These are phyloP conservation scores for Dothideomycetidae sp. DNA, from an alignment of 2,329 filamentous ascomycete species.

Conservation along the genomic window DNA sequence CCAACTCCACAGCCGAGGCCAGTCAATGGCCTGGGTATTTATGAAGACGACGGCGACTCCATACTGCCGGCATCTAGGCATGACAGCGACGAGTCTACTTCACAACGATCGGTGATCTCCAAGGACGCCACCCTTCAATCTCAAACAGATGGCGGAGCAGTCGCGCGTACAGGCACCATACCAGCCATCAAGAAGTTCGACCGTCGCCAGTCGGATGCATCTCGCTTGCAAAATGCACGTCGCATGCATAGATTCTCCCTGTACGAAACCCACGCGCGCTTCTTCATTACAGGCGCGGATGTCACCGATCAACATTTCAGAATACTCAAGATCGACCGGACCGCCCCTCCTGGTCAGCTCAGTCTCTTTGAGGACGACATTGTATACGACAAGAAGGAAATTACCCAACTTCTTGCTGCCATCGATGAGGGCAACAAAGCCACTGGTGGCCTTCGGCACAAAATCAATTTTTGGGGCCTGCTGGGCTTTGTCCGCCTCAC, in stretches of 20 bases:
- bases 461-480: constrained; percentile 83
- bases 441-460: constrained; percentile 77
- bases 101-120: background rate
- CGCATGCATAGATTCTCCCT: constrained; percentile 92
- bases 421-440: constrained; percentile 91
- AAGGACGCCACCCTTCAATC: no score
- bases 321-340: constrained; percentile 89
- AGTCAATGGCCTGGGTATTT: no score
- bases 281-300: constrained; percentile 89
- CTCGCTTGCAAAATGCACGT: constrained; percentile 12
- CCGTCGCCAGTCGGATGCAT: constrained; percentile 5
- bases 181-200: constrained; percentile 6
- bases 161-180: constrained; percentile 5
- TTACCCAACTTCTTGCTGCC: constrained; percentile 81
- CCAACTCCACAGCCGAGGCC: no score
- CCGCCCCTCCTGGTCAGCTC: constrained; percentile 62
- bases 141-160: background rate
- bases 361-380: constrained; percentile 88
- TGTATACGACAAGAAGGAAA: constrained; percentile 81
- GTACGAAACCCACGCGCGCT: constrained; percentile 86
- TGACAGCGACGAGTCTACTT: background rate
- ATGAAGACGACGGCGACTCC: no score
- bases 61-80: background rate
- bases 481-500: constrained; percentile 94
- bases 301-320: constrained; percentile 78